Conservation (phyloP, 805 yeast species). For the Soucietia sequanensis region DNA sequence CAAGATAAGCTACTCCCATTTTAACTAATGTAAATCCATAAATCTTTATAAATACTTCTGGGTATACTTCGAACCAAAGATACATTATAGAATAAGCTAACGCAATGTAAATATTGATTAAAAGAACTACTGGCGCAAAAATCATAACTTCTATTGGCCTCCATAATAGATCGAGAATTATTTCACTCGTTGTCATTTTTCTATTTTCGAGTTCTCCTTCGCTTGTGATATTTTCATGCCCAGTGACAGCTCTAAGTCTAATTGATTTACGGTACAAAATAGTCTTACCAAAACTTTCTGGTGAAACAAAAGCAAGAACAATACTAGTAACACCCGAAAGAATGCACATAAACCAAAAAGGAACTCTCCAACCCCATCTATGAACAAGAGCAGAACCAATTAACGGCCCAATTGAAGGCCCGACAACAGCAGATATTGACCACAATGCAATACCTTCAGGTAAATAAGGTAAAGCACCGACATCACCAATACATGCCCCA, state of each 20-base stretch:
- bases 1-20: constrained; percentile 46
- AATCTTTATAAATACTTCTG: constrained; percentile 47
- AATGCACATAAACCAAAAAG: constrained; percentile 51
- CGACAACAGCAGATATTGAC: constrained; percentile 50
- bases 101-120: constrained; percentile 52
- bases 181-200: constrained; percentile 15
- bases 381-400: constrained; percentile 52
- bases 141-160: constrained; percentile 51
- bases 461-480: constrained; percentile 38
- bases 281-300: constrained; percentile 49
- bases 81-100: constrained; percentile 52
- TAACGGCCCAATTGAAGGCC: constrained; percentile 55
- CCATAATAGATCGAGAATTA: constrained; percentile 34
- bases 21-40: constrained; percentile 49
- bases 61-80: constrained; percentile 62
- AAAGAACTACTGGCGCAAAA: constrained; percentile 55
- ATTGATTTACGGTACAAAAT: constrained; percentile 47
- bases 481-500: constrained; percentile 56
- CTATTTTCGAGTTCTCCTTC: constrained; percentile 36
- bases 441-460: constrained; percentile 51
- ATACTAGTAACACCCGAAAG: constrained; percentile 19
- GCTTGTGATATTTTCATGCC: constrained; percentile 43
- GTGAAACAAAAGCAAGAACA: constrained; percentile 38
- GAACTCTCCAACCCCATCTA: constrained; percentile 49
- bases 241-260: constrained; percentile 49